Base-by-base conservation (phyloP, 176 grass and related monocot genomes). In the Raddia distichophylla region DNA sequence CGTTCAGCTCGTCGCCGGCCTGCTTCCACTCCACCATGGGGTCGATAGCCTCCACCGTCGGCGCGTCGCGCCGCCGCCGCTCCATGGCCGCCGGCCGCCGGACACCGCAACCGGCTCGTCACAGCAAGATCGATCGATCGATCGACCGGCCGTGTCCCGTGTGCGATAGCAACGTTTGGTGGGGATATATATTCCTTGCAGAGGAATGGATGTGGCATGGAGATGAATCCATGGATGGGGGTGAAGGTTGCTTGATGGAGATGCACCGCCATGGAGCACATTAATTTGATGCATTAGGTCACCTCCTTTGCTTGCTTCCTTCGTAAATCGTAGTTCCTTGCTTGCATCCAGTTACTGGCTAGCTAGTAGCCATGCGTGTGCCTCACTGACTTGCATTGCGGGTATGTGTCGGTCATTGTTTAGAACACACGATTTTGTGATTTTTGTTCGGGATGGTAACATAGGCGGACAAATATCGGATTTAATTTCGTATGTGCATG, bases 261-360 rank as follows among this genome's bases (percentile, higher is more conserved):
- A 72, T 58, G 52, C 40, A 33, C 16, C 5, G 13, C 13, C 16
- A 1, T 82, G 47, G 75, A 79, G 35, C 79, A 74, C 27, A 27
- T 1, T 27, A 46, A 20, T 10, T 60, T 32, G 3, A 44, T 22
- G 82, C 15, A n/a, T 83, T 88, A 57, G 73, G 27, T 88, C 58
- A 83, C 73, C 86, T 88, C 59, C 50, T 65, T 77, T 5, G 18
- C 32, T 73, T 13, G 46, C 16, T 18, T 74, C 78, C 59, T 42
- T 78, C 73, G 77, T 22, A 73, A 27, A 27, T 27, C 27, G 27
- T 27, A 27, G 67, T 90, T 79, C 88, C 61, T 90, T 89, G 67
- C 82, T 49, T 79, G 12, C 32, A 58, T 65, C 16, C 14, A 4
- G 4, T 6, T 44, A 7, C 64, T 44, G 7, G 35, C 37, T 67